These are phyloP conservation scores for Corymbia maculata DNA, from an alignment of 345 rosid genomes.

Conservation along the genomic window DNA sequence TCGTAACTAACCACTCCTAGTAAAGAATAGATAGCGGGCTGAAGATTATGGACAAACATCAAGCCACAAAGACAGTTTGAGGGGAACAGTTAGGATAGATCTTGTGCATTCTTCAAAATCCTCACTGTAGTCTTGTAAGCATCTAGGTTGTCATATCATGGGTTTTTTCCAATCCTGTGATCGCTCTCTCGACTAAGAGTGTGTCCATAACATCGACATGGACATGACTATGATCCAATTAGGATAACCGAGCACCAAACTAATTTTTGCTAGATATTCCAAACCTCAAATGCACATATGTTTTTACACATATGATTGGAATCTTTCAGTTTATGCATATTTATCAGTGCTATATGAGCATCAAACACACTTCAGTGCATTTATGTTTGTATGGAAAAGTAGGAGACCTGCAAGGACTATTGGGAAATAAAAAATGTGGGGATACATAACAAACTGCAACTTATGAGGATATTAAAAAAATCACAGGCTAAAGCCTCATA, in stretches of 20 bases:
- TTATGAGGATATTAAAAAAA: background rate
- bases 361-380: background rate
- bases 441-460: background rate
- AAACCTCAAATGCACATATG: background rate
- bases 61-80: background rate
- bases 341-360: background rate
- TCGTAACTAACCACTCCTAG: background rate
- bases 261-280: background rate
- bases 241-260: background rate
- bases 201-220: background rate
- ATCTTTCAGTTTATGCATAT: background rate
- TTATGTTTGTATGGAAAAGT: background rate
- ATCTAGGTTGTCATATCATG: background rate
- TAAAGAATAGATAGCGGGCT: background rate
- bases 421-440: background rate
- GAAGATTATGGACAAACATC: background rate
- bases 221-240: background rate
- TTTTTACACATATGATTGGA: background rate
- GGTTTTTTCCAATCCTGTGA: background rate
- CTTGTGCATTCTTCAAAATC: background rate
- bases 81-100: background rate
- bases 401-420: background rate
- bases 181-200: background rate
- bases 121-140: background rate
- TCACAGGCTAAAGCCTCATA: background rate